Base-by-base conservation (phyloP, 2,329 filamentous ascomycete genomes). In the Verticillium tricorpus region DNA sequence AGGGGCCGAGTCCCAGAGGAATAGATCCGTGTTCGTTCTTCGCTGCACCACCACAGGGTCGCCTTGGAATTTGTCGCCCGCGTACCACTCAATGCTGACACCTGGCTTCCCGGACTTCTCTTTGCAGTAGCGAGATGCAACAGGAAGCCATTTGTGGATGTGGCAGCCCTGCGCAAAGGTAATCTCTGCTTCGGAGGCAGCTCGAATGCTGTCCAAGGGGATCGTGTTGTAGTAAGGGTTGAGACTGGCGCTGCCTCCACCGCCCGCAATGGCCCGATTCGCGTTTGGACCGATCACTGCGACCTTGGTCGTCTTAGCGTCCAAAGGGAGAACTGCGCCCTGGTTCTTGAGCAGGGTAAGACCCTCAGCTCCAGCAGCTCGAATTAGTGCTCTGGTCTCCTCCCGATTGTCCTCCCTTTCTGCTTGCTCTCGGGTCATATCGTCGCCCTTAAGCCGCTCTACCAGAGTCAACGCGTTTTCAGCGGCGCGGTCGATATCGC, bases 1-100 rank as follows among this genome's bases (percentile, higher is more conserved):
- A 6, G 87, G 88, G 1, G 86, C 87, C 3, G 87, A 89, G 67
- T 90, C 88, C 87, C 87, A 90, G 2, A 90, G 78, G 77, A 88
- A 89, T 1, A 90, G 80, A 69, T 90, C 87, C 0, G 86, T 89
- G 68, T 87, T 88, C 8, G 77, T 80, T 64, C 87, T 82, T 58
- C 81, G 79, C 69, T 89, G 85, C 2, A 83, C 77, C 17, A 87
- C 78, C 1, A 81, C 77, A 11, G 87, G 83, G 25, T 77, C 71
- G 2, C 85, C 86, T 61, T 85, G 73, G 64, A 90, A 89, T 62
- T 82, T 80, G 65, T 90, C 87, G 5, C 87, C 87, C 15, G 80
- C 78, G 68, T 82, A 89, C 78, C 87, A 90, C 60, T 90, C 85
- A 15, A 90, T 81, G 17, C 77, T 82, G 9, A 90, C 85, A 1